Evolutionary conservation across 75 land plant species (phyloP).

Genomic region (Isoetes taiwanensis): DNA sequence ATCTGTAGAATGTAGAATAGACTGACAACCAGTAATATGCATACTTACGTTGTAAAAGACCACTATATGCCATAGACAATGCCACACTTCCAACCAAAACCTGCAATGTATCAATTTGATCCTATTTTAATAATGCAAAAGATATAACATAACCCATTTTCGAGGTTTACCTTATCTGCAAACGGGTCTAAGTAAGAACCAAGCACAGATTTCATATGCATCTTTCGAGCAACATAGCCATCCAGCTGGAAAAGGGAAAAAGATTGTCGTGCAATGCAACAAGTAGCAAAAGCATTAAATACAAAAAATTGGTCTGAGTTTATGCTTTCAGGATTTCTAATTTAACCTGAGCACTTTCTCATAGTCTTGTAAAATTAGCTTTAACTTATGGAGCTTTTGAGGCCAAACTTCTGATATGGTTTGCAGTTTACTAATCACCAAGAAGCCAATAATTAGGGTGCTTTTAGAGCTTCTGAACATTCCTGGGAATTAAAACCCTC

Average conservation of each 20-base stretch:
- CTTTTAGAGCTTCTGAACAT: too few species aligned
- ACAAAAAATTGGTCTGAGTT: too few species aligned
- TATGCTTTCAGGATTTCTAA: too few species aligned
- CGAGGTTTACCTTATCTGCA: slow-evolving; percentile 67
- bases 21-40: neutral
- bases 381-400: too few species aligned
- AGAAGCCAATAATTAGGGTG: too few species aligned
- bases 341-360: too few species aligned
- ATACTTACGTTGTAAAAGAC: slow-evolving; percentile 72
- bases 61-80: slow-evolving; percentile 71
- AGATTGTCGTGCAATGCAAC: too few species aligned
- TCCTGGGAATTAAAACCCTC: too few species aligned
- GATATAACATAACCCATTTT: neutral
- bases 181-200: slow-evolving; percentile 97
- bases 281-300: too few species aligned
- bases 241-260: slow-evolving; percentile 43
- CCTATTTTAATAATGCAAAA: neutral
- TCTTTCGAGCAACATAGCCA: slow-evolving; percentile 79
- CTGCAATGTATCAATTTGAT: slow-evolving; percentile 21
- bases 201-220: slow-evolving; percentile 62
- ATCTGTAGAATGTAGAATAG: neutral
- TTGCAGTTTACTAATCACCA: too few species aligned
- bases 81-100: slow-evolving; percentile 87
- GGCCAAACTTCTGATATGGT: too few species aligned
- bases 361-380: too few species aligned